Evolutionary conservation across 2,329 filamentous ascomycete genomes (phyloP).

Genomic region (Penicillium occitanis): DNA sequence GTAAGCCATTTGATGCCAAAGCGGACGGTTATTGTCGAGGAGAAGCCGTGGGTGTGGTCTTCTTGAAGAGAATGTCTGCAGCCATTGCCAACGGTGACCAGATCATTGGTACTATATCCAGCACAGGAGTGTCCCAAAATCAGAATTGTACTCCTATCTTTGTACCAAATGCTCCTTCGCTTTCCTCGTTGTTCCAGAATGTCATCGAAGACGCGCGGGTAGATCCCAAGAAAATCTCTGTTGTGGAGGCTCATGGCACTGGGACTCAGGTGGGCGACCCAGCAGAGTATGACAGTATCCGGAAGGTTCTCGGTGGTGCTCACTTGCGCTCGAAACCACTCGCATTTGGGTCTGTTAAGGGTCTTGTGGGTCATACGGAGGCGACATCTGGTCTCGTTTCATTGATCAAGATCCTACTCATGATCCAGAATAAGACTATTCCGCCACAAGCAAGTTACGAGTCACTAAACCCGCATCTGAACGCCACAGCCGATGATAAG

Average conservation of each 20-base stretch:
- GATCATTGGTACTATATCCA: slow-evolving; percentile 40
- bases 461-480: slow-evolving; percentile 27
- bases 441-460: slow-evolving; percentile 29
- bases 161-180: slow-evolving; percentile 35
- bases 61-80: slow-evolving; percentile 51
- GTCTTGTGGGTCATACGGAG: slow-evolving; percentile 31
- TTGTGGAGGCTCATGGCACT: slow-evolving; percentile 46
- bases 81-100: slow-evolving; percentile 49
- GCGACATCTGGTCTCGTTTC: slow-evolving; percentile 28
- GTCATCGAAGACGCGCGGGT: slow-evolving; percentile 40
- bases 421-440: slow-evolving; percentile 29
- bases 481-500: slow-evolving; percentile 20
- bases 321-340: slow-evolving; percentile 19
- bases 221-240: slow-evolving; percentile 27
- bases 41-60: slow-evolving; percentile 51
- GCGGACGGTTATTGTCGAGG: slow-evolving; percentile 54
- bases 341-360: slow-evolving; percentile 31
- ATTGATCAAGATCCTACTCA: slow-evolving; percentile 29
- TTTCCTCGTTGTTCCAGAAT: slow-evolving; percentile 38
- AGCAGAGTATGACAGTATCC: slow-evolving; percentile 26
- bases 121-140: slow-evolving; percentile 35
- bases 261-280: slow-evolving; percentile 33
- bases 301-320: slow-evolving; percentile 24
- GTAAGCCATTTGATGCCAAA: slow-evolving; percentile 47
- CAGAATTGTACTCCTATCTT: slow-evolving; percentile 33